Base-by-base conservation (phyloP, 2,329 filamentous ascomycete species). In the Talaromyces sp. region DNA sequence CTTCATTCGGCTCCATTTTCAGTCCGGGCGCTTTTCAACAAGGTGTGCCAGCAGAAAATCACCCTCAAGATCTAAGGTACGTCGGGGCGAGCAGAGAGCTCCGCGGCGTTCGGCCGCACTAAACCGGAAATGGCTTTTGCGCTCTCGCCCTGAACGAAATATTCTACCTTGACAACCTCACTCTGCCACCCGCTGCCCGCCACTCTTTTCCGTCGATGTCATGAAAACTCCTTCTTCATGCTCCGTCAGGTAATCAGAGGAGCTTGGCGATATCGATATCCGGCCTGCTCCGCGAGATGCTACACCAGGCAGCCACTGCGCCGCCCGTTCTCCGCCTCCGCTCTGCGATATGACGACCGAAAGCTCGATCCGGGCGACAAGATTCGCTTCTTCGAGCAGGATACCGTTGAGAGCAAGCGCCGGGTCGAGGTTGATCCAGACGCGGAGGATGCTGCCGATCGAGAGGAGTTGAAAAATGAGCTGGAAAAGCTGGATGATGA, bases 221-320 rank as follows among this genome's bases (percentile, higher is more conserved):
- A 65, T 72, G 68, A 70, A 62, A 54, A 17, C 59, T 61, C 61
- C 68, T 65, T 66, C 70, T 72, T 71, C 72, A 78, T 78, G 76
- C 75, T 77, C 73, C 75, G 75, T 68, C 73, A 75, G 72, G 71
- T 70, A 68, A 66, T 76, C 66, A 73, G 70, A 70, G 74, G 74
- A 70, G 73, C 75, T 75, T 73, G 74, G 67, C 76, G 73, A 73
- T 74, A 74, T 73, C 72, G 74, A 65, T 69, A 77, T 75, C 71
- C 69, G 67, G 71, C 72, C 66, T 69, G 66, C 72, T 59, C 58
- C 59, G 32, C 69, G 60, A 69, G 66, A 63, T 65, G 67, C 68
- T 67, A 66, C 64, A 62, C 69, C 60, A 63, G 58, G 57, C 55
- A 14, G 61, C 59, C 54, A 31, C 59, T 62, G 52, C 67, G 63